Conservation (phyloP, 306 rosid species). For the Dryas octopetala region DNA sequence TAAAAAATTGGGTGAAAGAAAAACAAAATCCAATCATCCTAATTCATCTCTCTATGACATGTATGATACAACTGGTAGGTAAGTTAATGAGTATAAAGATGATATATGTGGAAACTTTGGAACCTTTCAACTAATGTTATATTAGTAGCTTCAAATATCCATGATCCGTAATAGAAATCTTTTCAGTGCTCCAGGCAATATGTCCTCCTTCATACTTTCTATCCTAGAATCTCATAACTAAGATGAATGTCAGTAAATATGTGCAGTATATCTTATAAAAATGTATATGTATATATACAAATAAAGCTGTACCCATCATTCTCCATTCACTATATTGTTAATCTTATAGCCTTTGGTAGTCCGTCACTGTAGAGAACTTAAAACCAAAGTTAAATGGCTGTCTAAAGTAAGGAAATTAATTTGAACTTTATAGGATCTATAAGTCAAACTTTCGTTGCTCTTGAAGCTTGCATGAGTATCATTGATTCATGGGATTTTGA, state of each 20-base stretch:
- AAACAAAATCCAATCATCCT: not conserved
- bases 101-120: not conserved
- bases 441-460: not conserved
- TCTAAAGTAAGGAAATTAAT: not conserved
- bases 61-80: not conserved
- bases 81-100: not conserved
- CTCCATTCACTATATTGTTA: not conserved
- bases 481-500: conserved; percentile 9
- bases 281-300: no score
- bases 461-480: conserved; percentile 1
- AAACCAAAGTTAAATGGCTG: not conserved
- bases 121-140: not conserved
- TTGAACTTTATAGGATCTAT: not conserved
- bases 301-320: not conserved
- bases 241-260: not conserved
- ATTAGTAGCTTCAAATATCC: not conserved
- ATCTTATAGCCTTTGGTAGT: not conserved
- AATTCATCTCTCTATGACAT: not conserved
- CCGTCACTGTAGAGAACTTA: not conserved
- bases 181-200: conserved; percentile 7
- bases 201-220: not conserved
- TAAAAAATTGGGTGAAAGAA: not conserved
- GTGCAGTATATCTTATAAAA: not conserved
- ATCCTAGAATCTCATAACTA: not conserved
- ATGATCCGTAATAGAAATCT: not conserved